A percentile compares a stretch with the other conserved stretches of the same genome.
Evolutionary conservation across 139 green algal genomes (phyloP).

Genomic region (Picochlorum sp.): DNA sequence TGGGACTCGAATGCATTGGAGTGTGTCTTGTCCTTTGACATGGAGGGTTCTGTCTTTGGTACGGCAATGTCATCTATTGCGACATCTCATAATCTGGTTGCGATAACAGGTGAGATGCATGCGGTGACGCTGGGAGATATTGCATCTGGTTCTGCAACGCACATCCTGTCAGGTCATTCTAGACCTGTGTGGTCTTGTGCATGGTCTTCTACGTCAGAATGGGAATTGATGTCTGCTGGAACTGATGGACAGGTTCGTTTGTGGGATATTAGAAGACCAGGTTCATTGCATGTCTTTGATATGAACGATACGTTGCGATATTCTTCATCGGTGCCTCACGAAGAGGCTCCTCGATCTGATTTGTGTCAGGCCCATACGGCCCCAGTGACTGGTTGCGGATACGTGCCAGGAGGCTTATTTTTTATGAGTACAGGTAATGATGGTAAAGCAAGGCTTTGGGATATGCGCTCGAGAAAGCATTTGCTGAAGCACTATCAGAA

Average conservation of each 20-base stretch:
- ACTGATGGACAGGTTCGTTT: slow-evolving; percentile 50
- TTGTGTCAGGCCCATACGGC: slow-evolving; percentile 24
- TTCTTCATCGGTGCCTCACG: background rate
- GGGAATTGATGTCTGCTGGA: slow-evolving; percentile 55
- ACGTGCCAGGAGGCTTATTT: slow-evolving; percentile 50
- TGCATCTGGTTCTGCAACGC: slow-evolving; percentile 51
- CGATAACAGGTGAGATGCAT: slow-evolving; percentile 39
- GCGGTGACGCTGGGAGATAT: slow-evolving; percentile 58
- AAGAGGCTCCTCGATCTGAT: background rate
- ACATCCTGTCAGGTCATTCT: slow-evolving; percentile 67
- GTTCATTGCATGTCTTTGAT: slow-evolving; percentile 50
- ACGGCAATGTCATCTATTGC: slow-evolving; percentile 60
- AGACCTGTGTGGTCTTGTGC: slow-evolving; percentile 44
- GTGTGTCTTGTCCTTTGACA: slow-evolving; percentile 45
- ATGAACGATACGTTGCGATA: slow-evolving; percentile 32
- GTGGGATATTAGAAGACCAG: slow-evolving; percentile 67
- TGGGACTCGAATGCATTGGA: slow-evolving; percentile 70
- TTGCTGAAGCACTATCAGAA: slow-evolving; percentile 56
- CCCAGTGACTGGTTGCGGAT: slow-evolving; percentile 42
- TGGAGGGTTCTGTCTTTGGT: slow-evolving; percentile 47
- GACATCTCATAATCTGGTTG: slow-evolving; percentile 52
- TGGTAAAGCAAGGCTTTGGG: slow-evolving; percentile 69
- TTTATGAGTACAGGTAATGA: slow-evolving; percentile 66
- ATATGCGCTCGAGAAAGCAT: slow-evolving; percentile 40
- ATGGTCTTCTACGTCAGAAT: slow-evolving; percentile 60